phyloP scores from a whole-genome alignment of 768 basidiomycete species.

The Amanita rimosa region DNA sequence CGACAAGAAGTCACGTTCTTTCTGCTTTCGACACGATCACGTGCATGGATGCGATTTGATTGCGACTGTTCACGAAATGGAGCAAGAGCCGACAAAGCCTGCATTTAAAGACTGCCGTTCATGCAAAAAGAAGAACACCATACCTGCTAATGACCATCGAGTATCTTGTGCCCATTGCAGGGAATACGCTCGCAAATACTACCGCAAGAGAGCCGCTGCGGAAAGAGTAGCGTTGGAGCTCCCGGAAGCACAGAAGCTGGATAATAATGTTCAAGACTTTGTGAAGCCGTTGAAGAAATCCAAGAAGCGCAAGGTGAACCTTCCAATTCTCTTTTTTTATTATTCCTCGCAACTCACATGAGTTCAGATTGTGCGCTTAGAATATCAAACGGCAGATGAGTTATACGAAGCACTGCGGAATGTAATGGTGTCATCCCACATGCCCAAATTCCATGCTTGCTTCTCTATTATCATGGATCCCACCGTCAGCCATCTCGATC shows the following conservation, averaged over 20 bases:
- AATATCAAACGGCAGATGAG: neutral
- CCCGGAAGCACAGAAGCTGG: neutral
- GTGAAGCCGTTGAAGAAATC: neutral
- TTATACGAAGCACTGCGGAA: neutral
- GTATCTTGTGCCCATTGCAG: neutral
- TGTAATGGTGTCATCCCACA: neutral
- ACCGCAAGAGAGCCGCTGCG: no score
- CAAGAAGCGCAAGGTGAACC: neutral
- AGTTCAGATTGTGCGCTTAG: neutral
- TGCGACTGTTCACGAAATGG: neutral
- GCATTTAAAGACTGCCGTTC: neutral
- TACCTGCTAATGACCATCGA: neutral
- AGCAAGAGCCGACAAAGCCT: neutral
- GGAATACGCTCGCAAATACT: neutral
- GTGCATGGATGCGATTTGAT: neutral
- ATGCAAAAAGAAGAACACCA: slow-evolving; percentile 2
- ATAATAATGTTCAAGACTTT: neutral
- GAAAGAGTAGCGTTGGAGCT: neutral
- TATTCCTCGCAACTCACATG: no score
- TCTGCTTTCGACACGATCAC: neutral
- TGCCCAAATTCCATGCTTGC: neutral
- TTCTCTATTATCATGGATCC: neutral
- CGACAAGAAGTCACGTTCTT: neutral
- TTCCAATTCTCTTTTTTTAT: neutral
- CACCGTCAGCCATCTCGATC: neutral